phyloP scores from a whole-genome alignment of 345 rosid genomes.

The Lumnitzera littorea region DNA sequence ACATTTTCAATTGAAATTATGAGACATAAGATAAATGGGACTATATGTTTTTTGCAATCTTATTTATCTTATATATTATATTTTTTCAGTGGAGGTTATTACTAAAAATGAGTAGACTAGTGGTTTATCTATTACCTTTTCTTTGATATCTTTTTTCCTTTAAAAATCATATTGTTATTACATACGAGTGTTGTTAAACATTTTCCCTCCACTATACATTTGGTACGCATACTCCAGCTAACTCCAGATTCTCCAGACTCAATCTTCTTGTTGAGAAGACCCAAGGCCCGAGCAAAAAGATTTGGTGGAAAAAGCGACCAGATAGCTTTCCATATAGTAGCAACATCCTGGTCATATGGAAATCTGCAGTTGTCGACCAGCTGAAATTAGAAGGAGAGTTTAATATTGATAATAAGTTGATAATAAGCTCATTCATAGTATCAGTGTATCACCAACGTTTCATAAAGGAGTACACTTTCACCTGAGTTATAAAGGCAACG shows the following conservation, averaged over 20 bases:
- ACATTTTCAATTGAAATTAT: no score
- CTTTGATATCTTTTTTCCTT: no score
- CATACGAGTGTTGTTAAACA: constrained; percentile 75
- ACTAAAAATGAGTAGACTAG: no score
- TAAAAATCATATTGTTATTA: background rate
- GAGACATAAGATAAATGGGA: no score
- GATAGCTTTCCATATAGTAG: constrained; percentile 26
- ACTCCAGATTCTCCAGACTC: constrained; percentile 63
- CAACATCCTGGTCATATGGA: constrained; percentile 32
- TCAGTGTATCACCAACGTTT: background rate
- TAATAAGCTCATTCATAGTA: background rate
- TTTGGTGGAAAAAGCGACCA: constrained; percentile 92
- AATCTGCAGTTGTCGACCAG: constrained; percentile 45
- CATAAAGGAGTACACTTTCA: constrained; percentile 11
- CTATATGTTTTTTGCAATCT: no score
- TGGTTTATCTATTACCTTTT: no score
- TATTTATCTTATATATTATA: no score
- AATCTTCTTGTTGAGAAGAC: constrained; percentile 53
- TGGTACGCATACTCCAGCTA: constrained; percentile 64
- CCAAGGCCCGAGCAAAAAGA: constrained; percentile 58
- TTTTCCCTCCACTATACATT: constrained; percentile 42
- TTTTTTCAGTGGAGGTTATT: no score
- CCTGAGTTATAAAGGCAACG: constrained; percentile 76
- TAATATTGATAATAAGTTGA: background rate
- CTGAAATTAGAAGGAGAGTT: constrained; percentile 24